Base-by-base conservation (phyloP, 2,329 filamentous ascomycete genomes). In the Colletotrichum navitas region DNA sequence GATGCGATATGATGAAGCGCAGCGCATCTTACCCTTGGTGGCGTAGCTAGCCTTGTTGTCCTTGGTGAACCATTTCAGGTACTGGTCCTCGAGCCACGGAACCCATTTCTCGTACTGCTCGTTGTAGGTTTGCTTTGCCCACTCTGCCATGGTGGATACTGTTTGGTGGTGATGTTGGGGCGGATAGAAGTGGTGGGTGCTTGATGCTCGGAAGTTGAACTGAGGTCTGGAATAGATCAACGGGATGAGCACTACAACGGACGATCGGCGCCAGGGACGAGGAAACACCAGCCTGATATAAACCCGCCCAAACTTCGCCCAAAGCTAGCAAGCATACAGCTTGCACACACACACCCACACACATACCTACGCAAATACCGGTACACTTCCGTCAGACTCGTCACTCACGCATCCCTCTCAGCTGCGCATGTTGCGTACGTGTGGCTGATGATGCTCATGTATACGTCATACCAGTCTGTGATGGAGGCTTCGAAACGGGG, bases 41-140 rank as follows among this genome's bases (percentile, higher is more conserved):
- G 89, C 84, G 77, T 94, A 94, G 78, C 88, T 91, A 6, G 91
- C 88, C 81, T 94, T 93, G 85, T 94, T 94, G 78, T 93, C 91
- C 74, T 91, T 91, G 76, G 91, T 92, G 80, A 93, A 93, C 85
- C 89, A 93, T 63, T 86, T 85, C 36, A 94, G 86, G 79, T 93
- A 93, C 71, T 89, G 80, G 79, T 94, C 92, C 80, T 94, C 92
- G 68, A 93, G 83, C 92, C 92, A 94, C 1, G 92, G 92, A 79
- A 93, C 87, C 92, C 92, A 94, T 76, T 82, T 86, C 78, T 94
- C 91, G 81, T 94, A 93, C 80, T 93, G 90, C 66, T 87, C 82
- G 82, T 92, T 90, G 85, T 93, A 94, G 62, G 87, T 89, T 68
- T 90, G 81, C 78, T 86, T 89, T 72, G 86, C 80, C 86, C 87